Evolutionary conservation across 192 early-diverging fungal genomes (phyloP).

Genomic region (Coemansia sp.): DNA sequence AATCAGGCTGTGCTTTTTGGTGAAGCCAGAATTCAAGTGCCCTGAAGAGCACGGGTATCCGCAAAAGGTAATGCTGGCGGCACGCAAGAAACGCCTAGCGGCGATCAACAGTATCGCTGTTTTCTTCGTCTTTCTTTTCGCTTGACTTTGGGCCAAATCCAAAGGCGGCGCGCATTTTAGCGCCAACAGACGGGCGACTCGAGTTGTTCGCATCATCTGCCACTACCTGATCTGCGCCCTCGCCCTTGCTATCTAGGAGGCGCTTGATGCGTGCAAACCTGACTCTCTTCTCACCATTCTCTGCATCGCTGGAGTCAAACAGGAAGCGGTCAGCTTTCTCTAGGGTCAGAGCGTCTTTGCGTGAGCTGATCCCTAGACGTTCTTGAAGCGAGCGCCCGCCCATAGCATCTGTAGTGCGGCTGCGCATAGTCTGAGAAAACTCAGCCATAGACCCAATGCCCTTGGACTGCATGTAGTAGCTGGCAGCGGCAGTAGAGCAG

Average conservation of each 20-base stretch:
- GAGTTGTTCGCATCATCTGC: not conserved
- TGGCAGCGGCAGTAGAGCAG: constrained; percentile 10
- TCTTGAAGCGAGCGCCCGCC: constrained; percentile 19
- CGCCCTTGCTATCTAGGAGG: constrained; percentile 8
- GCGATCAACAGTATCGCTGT: not conserved
- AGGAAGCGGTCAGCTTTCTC: constrained; percentile 18
- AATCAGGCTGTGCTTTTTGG: no score
- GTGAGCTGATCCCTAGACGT: constrained; percentile 5
- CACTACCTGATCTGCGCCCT: not conserved
- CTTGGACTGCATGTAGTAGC: constrained; percentile 38
- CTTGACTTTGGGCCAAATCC: constrained; percentile 20
- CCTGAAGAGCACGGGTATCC: no score
- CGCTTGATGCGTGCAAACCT: constrained; percentile 29
- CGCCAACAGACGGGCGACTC: constrained; percentile 28
- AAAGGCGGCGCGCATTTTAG: constrained; percentile 33
- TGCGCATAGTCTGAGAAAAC: constrained; percentile 19
- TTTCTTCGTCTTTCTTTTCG: not conserved
- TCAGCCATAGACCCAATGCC: constrained; percentile 11
- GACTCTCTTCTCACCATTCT: constrained; percentile 27
- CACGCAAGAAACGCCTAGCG: no score
- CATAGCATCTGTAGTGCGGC: not conserved
- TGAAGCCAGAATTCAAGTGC: no score
- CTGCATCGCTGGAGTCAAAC: constrained; percentile 13
- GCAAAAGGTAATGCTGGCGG: not conserved
- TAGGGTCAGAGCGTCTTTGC: constrained; percentile 18